Percentiles rank a stretch among this genome's conserved stretches.
Conservation (phyloP, 352 stramenopile genomes). For the Elongisporangium prolatum region DNA sequence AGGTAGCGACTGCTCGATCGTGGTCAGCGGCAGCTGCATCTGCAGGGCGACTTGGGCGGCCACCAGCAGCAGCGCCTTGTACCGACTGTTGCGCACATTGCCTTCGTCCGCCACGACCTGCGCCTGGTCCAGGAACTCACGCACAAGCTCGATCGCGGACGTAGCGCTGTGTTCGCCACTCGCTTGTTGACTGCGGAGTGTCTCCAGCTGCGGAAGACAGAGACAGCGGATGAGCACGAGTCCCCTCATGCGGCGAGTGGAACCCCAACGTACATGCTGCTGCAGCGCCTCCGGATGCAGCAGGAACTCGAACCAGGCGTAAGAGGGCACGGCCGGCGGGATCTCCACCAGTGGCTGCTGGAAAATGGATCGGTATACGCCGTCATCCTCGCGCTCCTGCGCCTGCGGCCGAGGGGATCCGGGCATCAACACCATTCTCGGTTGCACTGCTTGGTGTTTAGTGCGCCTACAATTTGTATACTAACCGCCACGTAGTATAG, state of each 20-base stretch:
- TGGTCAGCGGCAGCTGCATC: slow-evolving; percentile 54
- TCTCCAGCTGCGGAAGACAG: slow-evolving; percentile 29
- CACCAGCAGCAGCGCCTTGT: slow-evolving; percentile 60
- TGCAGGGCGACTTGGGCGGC: slow-evolving; percentile 74
- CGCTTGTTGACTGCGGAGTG: slow-evolving; percentile 39
- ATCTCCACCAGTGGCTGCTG: slow-evolving; percentile 78
- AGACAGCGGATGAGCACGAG: not conserved
- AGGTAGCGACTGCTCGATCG: slow-evolving; percentile 56
- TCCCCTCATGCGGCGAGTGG: not conserved
- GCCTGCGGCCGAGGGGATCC: slow-evolving; percentile 47
- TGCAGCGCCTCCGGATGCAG: slow-evolving; percentile 71
- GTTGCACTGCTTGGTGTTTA: not conserved
- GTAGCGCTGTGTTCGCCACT: slow-evolving; percentile 46
- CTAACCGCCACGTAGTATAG: not conserved
- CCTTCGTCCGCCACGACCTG: slow-evolving; percentile 77
- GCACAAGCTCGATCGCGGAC: slow-evolving; percentile 71
- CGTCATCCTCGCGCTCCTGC: slow-evolving; percentile 43
- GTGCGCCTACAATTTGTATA: not conserved
- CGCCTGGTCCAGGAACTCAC: slow-evolving; percentile 81
- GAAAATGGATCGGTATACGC: slow-evolving; percentile 82
- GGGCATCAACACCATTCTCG: slow-evolving; percentile 49
- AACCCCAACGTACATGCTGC: slow-evolving; percentile 45
- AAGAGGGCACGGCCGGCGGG: slow-evolving; percentile 53
- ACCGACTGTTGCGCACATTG: slow-evolving; percentile 70
- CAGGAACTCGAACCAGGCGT: slow-evolving; percentile 86